phyloP scores from a whole-genome alignment of 257 asterid species.

The Solanum lycopersicoides region DNA sequence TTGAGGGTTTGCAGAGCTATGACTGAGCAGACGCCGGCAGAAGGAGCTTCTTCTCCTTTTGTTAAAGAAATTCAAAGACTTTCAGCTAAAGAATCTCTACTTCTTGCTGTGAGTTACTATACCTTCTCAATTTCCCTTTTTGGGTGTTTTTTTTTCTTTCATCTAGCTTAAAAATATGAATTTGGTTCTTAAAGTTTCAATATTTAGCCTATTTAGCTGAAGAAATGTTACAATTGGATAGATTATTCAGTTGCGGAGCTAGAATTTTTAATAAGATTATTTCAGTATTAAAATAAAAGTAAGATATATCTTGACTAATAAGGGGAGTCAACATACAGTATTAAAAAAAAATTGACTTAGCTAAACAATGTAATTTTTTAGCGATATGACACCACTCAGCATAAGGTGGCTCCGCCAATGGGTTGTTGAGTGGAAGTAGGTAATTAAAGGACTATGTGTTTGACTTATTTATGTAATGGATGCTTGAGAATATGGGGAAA shows the following conservation, averaged over 20 bases:
- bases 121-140: background rate
- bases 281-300: background rate
- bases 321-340: background rate
- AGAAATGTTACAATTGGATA: background rate
- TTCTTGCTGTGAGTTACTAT: conserved; percentile 49
- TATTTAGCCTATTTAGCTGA: background rate
- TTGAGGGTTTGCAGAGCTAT: conserved; percentile 26
- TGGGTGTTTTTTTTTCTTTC: background rate
- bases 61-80: conserved; percentile 85
- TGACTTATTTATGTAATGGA: background rate
- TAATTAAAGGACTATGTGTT: background rate
- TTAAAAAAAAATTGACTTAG: background rate
- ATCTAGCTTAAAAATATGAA: background rate
- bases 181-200: background rate
- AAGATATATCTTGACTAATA: no score
- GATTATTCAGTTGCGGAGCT: background rate
- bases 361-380: background rate
- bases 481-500: background rate
- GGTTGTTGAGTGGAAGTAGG: background rate
- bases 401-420: background rate
- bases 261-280: background rate
- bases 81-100: conserved; percentile 86
- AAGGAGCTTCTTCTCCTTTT: conserved; percentile 65
- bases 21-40: conserved; percentile 53
- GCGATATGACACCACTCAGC: background rate